Evolutionary conservation across 2,329 filamentous ascomycete species (phyloP).

Genomic region (Coccinonectria pachysandricola): DNA sequence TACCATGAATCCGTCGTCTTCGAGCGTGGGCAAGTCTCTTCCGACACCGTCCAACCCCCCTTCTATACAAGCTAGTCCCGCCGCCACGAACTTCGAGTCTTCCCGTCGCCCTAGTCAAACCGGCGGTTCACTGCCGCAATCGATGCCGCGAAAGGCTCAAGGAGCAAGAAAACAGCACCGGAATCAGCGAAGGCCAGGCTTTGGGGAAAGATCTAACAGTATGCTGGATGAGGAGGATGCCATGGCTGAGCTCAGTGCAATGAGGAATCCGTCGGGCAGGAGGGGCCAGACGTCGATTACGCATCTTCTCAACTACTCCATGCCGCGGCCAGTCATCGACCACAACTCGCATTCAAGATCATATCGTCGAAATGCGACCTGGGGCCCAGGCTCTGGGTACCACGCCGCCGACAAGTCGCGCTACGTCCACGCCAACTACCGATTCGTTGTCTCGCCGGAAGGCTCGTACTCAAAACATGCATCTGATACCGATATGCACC

Average conservation of each 20-base stretch:
- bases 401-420: conserved; percentile 85
- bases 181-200: conserved; percentile 60
- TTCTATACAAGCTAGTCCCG: conserved; percentile 30
- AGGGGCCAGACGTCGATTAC: conserved; percentile 96
- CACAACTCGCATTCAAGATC: conserved; percentile 42
- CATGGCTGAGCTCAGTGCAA: conserved; percentile 64
- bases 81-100: conserved; percentile 39
- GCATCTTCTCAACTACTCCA: conserved; percentile 84
- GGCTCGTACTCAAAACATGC: conserved; percentile 73
- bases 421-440: conserved; percentile 90
- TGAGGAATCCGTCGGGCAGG: conserved; percentile 52
- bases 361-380: conserved; percentile 63
- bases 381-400: conserved; percentile 80
- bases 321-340: conserved; percentile 61
- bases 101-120: conserved; percentile 36
- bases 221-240: conserved; percentile 68
- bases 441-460: conserved; percentile 83
- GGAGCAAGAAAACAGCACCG: conserved; percentile 72
- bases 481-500: conserved; percentile 73
- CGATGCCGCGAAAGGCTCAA: conserved; percentile 64
- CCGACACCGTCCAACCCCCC: conserved; percentile 31
- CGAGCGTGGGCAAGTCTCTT: conserved; percentile 40
- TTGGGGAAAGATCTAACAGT: conserved; percentile 24
- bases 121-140: conserved; percentile 18
- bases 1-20: conserved; percentile 26